Base-by-base conservation (phyloP, 495 filamentous ascomycete genomes). In the Haplographium delicatum region DNA sequence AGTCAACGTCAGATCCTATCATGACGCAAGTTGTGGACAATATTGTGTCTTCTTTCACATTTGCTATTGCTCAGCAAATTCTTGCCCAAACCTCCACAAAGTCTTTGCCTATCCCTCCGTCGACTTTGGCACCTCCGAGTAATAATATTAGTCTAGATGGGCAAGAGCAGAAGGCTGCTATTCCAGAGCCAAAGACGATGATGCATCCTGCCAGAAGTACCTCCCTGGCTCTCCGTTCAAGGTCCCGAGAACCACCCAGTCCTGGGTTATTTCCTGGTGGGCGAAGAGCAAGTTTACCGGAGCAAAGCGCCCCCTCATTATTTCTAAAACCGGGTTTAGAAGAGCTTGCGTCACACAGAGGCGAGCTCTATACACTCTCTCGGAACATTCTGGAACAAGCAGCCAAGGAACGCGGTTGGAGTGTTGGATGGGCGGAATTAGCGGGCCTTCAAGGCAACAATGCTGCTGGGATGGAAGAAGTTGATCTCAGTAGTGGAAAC, bases 21-120 rank as follows among this genome's bases (percentile, higher is more conserved):
- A 55, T 65, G 3, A 59, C 61, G 28, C 75, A 81, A 53, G 66
- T 89, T 13, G 78, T 93, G 38, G 85, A 90, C 59, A 89, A 93
- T 58, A 61, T 96, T 4, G 82, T 95, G 7, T 83, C 82, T 4
- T 89, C 89, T 0, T 96, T 91, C 78, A 84, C 80, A 7, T 95
- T 89, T 62, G 81, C 85, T 22, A 83, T 86, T 20, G 75, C 83
- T 7, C 80, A 85, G 57, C 86, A 91, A 54, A 80, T 95, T 19
- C 69, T 95, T 5, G 75, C 79, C 6, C 86, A 89, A 59, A 95
- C 87, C 0, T 77, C 76, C 3, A 87, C 86, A 5, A 80, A 82
- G 30, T 71, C 78, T 4, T 69, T 89, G 8, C 74, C 78, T 1
- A 82, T 89, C 24, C 79, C 83, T 2, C 75, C 82, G 13, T 82